phyloP scores from a whole-genome alignment of 2,329 filamentous ascomycete species.

The Lecanoromycetidae sp. region DNA sequence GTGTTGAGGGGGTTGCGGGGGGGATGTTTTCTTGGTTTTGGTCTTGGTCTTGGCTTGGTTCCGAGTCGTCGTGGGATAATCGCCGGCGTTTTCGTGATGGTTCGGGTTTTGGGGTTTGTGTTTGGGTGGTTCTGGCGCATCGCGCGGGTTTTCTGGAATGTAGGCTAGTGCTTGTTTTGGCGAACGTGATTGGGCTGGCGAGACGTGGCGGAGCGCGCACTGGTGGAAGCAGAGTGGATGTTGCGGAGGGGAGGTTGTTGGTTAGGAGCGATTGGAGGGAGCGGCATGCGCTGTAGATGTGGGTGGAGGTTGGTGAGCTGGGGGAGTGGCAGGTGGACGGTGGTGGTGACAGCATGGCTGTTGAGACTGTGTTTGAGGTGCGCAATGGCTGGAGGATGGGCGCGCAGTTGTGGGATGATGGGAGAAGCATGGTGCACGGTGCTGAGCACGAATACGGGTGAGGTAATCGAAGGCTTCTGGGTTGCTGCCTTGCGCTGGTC shows the following conservation, averaged over 20 bases:
- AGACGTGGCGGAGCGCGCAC: constrained; percentile 4
- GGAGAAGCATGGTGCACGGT: constrained; percentile 13
- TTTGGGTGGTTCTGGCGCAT: background rate
- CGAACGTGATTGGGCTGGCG: constrained; percentile 14
- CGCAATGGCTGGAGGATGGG: background rate
- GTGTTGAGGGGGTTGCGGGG: constrained; percentile 27
- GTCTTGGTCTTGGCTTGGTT: background rate
- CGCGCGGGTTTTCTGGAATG: constrained; percentile 1
- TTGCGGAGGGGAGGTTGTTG: constrained; percentile 2
- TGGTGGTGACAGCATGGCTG: constrained; percentile 7
- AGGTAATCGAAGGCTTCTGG: background rate
- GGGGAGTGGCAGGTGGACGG: constrained; percentile 2
- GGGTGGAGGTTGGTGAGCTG: constrained; percentile 1
- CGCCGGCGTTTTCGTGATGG: constrained; percentile 5
- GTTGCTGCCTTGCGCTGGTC: background rate
- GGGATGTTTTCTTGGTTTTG: constrained; percentile 2
- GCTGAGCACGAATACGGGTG: no score
- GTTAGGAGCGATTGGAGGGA: constrained; percentile 15
- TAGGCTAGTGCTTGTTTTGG: background rate
- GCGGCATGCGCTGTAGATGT: constrained; percentile 14
- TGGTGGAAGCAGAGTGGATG: background rate
- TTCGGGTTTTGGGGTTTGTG: background rate
- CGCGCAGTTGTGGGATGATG: constrained; percentile 15
- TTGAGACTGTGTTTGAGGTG: background rate
- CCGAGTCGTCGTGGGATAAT: background rate